Conservation (phyloP, 169 alveolate genomes). For the Eimeria mitis region DNA sequence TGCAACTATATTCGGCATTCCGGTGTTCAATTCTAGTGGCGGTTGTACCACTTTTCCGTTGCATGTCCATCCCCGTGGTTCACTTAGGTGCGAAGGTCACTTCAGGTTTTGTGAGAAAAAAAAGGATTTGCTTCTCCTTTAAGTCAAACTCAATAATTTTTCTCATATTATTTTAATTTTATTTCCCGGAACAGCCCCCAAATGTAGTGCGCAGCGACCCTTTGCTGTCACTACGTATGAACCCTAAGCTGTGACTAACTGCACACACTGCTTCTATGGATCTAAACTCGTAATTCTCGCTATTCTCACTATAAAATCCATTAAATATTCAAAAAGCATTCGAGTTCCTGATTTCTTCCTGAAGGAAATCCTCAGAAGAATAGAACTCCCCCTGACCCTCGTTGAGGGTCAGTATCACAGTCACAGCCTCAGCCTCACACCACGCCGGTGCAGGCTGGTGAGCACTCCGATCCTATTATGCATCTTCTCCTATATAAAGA, state of each 20-base stretch:
- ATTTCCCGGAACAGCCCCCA: constrained; percentile 57
- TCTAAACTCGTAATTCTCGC: not conserved
- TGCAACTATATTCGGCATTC: constrained; percentile 13
- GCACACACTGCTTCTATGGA: not conserved
- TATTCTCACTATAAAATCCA: too few relatives aligned
- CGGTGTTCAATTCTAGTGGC: not conserved
- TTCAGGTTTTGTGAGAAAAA: not conserved
- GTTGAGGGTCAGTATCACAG: too few relatives aligned
- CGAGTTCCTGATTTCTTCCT: too few relatives aligned
- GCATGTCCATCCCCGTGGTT: constrained; percentile 12
- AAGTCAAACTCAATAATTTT: not conserved
- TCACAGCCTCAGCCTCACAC: too few relatives aligned
- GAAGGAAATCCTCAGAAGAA: too few relatives aligned
- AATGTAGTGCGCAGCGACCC: constrained; percentile 40
- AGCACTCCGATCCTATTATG: too few relatives aligned
- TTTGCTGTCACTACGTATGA: constrained; percentile 27
- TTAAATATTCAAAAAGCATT: too few relatives aligned
- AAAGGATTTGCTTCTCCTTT: not conserved
- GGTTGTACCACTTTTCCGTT: constrained; percentile 31
- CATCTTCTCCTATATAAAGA: too few relatives aligned
- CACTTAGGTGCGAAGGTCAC: constrained; percentile 1
- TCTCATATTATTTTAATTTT: not conserved
- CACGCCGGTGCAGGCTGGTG: too few relatives aligned
- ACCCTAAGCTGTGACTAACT: not conserved
- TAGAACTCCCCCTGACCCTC: too few relatives aligned